A percentile compares a stretch with the other conserved stretches of the same genome.
These are phyloP conservation scores for Mortierella sp. DNA, from an alignment of 371 early-diverging fungal genomes.

Conservation along the genomic window DNA sequence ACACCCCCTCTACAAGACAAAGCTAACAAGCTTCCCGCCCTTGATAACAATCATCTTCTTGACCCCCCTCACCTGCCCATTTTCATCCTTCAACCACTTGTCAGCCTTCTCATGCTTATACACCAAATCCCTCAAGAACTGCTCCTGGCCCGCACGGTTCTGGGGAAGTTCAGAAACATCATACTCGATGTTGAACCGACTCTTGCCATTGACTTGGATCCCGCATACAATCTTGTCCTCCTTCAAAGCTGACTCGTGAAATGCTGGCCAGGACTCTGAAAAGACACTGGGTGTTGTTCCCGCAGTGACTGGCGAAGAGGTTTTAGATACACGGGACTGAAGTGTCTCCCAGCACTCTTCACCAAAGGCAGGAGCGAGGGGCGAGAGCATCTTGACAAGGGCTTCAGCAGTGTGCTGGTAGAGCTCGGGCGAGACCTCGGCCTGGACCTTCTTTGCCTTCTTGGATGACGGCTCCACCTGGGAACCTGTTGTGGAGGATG, in stretches of 20 bases:
- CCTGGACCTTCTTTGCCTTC: conserved; percentile 25
- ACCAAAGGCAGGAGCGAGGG: conserved; percentile 80
- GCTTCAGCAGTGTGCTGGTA: conserved; percentile 70
- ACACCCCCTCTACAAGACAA: conserved; percentile 63
- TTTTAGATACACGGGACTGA: not conserved
- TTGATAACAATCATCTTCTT: conserved; percentile 79
- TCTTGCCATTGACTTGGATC: conserved; percentile 86
- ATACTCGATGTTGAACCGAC: conserved; percentile 72
- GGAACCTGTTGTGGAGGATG: conserved; percentile 15
- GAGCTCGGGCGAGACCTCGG: conserved; percentile 60
- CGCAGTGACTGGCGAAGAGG: not conserved
- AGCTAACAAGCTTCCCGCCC: conserved; percentile 82
- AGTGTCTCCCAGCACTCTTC: conserved; percentile 82
- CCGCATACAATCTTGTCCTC: conserved; percentile 67
- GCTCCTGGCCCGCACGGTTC: conserved; percentile 64
- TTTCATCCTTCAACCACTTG: conserved; percentile 65
- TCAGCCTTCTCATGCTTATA: conserved; percentile 36
- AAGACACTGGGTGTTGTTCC: conserved; percentile 61
- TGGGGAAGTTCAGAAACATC: conserved; percentile 60
- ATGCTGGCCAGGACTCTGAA: conserved; percentile 73
- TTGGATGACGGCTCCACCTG: not conserved
- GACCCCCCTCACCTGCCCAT: conserved; percentile 61
- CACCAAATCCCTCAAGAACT: conserved; percentile 54
- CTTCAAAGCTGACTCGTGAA: conserved; percentile 67
- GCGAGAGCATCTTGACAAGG: conserved; percentile 81